phyloP scores from a whole-genome alignment of 805 yeast species.

The Vanderwaltozyma yarrowii region DNA sequence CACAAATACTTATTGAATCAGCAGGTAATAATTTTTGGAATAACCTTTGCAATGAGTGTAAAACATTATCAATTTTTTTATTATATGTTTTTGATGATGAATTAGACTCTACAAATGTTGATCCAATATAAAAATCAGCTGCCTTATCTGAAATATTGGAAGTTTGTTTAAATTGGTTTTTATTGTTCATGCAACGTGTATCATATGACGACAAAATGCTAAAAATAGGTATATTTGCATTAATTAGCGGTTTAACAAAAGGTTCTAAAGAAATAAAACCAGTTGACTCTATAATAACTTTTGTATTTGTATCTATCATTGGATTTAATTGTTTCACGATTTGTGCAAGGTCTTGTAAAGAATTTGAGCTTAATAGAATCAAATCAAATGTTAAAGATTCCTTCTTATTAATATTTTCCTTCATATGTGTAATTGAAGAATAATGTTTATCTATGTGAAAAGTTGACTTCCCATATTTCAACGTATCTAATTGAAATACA shows the following conservation, averaged over 20 bases:
- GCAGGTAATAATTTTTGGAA: constrained; percentile 14
- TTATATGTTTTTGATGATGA: constrained; percentile 3
- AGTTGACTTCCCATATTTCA: constrained; percentile 9
- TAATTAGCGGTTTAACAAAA: constrained; percentile 37
- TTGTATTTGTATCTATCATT: constrained; percentile 32
- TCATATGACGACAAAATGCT: constrained; percentile 57
- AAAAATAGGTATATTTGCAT: constrained; percentile 34
- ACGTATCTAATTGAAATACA: constrained; percentile 9
- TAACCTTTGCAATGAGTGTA: constrained; percentile 11
- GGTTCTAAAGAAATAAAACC: constrained; percentile 63
- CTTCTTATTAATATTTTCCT: constrained; percentile 2
- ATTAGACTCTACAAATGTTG: constrained; percentile 5
- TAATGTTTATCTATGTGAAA: constrained; percentile 16
- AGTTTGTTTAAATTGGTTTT: constrained; percentile 25
- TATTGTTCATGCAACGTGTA: constrained; percentile 31
- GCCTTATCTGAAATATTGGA: constrained; percentile 6
- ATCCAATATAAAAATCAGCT: constrained; percentile 34
- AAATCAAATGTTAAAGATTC: constrained; percentile 28
- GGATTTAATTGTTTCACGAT: constrained; percentile 29
- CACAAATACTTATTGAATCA: constrained; percentile 31
- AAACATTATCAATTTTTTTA: neutral
- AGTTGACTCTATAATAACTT: constrained; percentile 52
- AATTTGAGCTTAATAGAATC: constrained; percentile 35
- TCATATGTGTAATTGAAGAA: constrained; percentile 14
- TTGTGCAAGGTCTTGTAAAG: constrained; percentile 39